phyloP scores from a whole-genome alignment of 2,329 filamentous ascomycete species.

The Kalaharituber pfeilii region DNA sequence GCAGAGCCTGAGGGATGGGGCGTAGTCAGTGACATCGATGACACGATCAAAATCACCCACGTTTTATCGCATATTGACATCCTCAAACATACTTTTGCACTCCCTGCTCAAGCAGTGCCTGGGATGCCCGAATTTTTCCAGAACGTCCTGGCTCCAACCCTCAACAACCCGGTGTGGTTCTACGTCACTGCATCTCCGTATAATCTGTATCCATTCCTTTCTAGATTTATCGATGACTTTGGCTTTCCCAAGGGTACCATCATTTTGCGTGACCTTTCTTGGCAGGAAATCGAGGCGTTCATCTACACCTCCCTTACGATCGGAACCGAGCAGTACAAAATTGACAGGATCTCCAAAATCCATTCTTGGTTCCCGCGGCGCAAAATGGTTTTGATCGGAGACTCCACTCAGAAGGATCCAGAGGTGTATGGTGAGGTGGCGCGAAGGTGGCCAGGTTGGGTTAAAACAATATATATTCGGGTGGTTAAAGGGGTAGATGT shows the following conservation, averaged over 20 bases:
- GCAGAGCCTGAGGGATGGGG: conserved; percentile 66
- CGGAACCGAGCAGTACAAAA: conserved; percentile 73
- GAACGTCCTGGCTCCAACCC: conserved; percentile 39
- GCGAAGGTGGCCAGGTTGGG: conserved; percentile 53
- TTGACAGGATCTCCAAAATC: conserved; percentile 60
- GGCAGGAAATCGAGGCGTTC: conserved; percentile 68
- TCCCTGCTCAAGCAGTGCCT: conserved; percentile 48
- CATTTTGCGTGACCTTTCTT: conserved; percentile 67
- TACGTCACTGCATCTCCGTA: conserved; percentile 90
- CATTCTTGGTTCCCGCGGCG: conserved; percentile 60
- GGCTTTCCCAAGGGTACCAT: conserved; percentile 59
- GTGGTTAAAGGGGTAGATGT: conserved; percentile 20
- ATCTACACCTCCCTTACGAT: conserved; percentile 55
- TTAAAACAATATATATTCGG: conserved; percentile 47
- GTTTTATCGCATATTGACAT: conserved; percentile 68
- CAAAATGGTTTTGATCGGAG: conserved; percentile 69
- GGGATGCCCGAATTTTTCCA: conserved; percentile 78
- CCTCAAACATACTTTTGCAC: conserved; percentile 65
- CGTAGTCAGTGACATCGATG: conserved; percentile 78
- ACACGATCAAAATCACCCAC: conserved; percentile 83
- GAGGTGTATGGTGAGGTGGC: conserved; percentile 74
- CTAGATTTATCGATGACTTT: conserved; percentile 49
- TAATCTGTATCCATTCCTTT: conserved; percentile 79
- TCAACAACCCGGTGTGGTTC: conserved; percentile 57
- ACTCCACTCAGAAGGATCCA: conserved; percentile 80